Conservation (phyloP, 768 basidiomycete species). For the Russula griseocarnosa region DNA sequence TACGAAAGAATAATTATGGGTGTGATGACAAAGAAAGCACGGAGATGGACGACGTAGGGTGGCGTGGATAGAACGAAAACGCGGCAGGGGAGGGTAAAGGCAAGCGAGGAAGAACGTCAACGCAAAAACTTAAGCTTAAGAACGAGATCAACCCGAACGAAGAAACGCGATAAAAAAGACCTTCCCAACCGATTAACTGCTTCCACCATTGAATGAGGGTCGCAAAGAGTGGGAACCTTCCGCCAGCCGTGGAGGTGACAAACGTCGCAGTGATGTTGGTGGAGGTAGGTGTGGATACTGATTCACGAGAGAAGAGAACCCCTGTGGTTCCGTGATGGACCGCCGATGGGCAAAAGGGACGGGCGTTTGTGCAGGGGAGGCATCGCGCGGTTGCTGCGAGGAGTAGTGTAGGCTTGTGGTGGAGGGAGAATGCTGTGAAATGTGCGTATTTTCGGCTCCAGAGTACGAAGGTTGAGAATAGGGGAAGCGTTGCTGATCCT, state of each 20-base stretch:
- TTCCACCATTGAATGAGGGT: constrained; percentile 21
- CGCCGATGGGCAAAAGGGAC: constrained; percentile 54
- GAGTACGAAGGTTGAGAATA: constrained; percentile 51
- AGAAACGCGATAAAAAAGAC: background rate
- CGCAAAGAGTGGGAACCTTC: constrained; percentile 26
- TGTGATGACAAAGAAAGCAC: constrained; percentile 15
- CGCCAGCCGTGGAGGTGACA: constrained; percentile 25
- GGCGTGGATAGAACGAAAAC: background rate
- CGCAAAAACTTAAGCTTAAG: constrained; percentile 1
- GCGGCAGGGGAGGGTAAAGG: background rate
- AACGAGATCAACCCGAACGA: constrained; percentile 4
- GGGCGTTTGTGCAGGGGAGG: constrained; percentile 37
- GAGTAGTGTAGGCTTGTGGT: constrained; percentile 35
- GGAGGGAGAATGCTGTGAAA: constrained; percentile 34
- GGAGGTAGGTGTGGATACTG: constrained; percentile 48
- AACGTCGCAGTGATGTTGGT: constrained; percentile 39
- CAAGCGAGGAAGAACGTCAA: background rate
- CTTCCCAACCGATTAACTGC: constrained; percentile 10
- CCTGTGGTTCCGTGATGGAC: constrained; percentile 54
- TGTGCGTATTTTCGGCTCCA: constrained; percentile 23
- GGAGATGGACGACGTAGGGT: background rate
- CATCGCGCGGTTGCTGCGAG: constrained; percentile 32
- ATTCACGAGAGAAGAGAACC: constrained; percentile 43
- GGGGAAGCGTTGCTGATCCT: constrained; percentile 50
- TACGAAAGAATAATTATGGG: constrained; percentile 13